Base-by-base conservation (phyloP, 2,329 filamentous ascomycete genomes). In the Didymella sp. region DNA sequence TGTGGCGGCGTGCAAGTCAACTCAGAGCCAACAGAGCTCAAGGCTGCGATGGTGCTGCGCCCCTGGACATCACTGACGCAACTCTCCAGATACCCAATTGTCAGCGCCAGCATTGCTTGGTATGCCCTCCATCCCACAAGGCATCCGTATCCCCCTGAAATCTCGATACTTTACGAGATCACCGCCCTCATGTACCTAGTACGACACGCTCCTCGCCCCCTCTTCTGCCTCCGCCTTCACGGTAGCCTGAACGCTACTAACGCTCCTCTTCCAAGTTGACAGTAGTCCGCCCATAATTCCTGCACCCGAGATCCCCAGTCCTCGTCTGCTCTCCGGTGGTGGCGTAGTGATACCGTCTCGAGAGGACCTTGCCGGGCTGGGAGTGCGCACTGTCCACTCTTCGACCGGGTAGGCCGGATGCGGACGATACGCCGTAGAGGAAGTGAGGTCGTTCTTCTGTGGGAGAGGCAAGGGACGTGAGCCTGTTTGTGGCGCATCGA, bases 381-480 rank as follows among this genome's bases (percentile, higher is more conserved):
- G 71, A 6, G 68, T 72, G 30, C 58, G 63, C 27, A 61, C 50
- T 15, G 59, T 51, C 70, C 72, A 73, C 7, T 71, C 66, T 21
- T 69, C 64, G 1, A 67, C 28, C 1, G 64, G 60, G 44, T 68
- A 72, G 37, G 61, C 66, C 22, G 66, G 67, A 45, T 72, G 64
- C 1, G 64, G 66, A 13, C 57, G 56, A 49, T 72, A 69, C 19
- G 52, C 47, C 3, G 64, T 69, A 6, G 62, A 59, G 8, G 59
- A 51, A 3, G 35, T n/a, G 15, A 57, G 35, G 9, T 61, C 52
- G 17, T 30, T 50, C 51, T 71, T 70, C 15, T 47, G 56, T 21
- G 70, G 67, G n/a, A 68, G 55, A 6, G 63, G 64, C 2, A 67
- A 58, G 27, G 58, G 53, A 7, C 60, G 56, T 0, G 48, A 40